phyloP scores from a whole-genome alignment of 495 filamentous ascomycete genomes.

The Pyronema domesticum region DNA sequence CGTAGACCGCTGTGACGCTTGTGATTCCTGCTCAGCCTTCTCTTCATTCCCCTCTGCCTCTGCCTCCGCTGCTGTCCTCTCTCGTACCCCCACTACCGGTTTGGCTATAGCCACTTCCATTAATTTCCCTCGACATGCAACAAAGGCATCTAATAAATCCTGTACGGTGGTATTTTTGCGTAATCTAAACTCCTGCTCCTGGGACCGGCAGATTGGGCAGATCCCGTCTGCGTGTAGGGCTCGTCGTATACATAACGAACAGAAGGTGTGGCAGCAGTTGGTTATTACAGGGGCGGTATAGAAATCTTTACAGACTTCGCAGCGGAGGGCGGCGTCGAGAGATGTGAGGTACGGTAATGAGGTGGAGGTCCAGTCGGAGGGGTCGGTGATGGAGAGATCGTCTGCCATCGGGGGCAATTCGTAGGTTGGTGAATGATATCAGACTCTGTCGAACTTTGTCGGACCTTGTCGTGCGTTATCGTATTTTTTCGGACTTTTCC shows the following conservation, averaged over 20 bases:
- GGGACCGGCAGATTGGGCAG: slow-evolving; percentile 64
- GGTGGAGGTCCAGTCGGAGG: slow-evolving; percentile 85
- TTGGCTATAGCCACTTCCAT: slow-evolving; percentile 38
- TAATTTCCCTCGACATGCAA: slow-evolving; percentile 40
- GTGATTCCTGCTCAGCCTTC: too few relatives aligned
- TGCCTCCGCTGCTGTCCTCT: too few relatives aligned
- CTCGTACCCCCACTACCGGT: background rate
- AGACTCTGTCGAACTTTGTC: too few relatives aligned
- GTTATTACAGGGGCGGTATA: slow-evolving; percentile 87
- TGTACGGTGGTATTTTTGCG: slow-evolving; percentile 67
- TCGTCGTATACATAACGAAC: slow-evolving; percentile 81
- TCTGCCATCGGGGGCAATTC: background rate
- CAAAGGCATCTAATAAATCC: slow-evolving; percentile 69
- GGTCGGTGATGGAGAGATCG: slow-evolving; percentile 50
- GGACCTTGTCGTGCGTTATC: too few relatives aligned
- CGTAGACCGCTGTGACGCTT: too few relatives aligned
- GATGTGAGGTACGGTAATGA: slow-evolving; percentile 50
- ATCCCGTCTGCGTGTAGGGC: slow-evolving; percentile 62
- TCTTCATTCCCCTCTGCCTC: too few relatives aligned
- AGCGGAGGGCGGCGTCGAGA: slow-evolving; percentile 74
- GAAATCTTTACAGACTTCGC: slow-evolving; percentile 96
- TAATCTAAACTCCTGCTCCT: slow-evolving; percentile 66
- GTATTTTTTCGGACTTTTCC: too few relatives aligned
- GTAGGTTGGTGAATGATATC: too few relatives aligned
- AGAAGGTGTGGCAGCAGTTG: slow-evolving; percentile 89